Percentiles rank a stretch among this genome's conserved stretches.
These are phyloP conservation scores for Emmonsia crescens DNA, from an alignment of 2,329 filamentous ascomycete species.

Conservation along the genomic window DNA sequence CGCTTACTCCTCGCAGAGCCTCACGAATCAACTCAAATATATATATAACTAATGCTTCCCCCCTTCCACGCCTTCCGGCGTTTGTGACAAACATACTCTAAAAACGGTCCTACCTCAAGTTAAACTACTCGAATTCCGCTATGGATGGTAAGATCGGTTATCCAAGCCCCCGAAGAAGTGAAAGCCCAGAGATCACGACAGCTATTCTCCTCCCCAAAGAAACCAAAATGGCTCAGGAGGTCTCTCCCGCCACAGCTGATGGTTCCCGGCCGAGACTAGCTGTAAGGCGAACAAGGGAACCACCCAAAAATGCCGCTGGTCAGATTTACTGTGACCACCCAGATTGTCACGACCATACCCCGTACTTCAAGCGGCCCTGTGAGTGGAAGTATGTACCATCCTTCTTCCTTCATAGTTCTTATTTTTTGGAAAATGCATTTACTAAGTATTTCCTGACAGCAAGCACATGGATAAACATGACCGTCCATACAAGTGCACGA, in stretches of 20 bases:
- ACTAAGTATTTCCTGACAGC: slow-evolving; percentile 36
- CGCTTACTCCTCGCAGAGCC: neutral
- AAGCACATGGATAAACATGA: slow-evolving; percentile 99
- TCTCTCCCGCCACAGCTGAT: slow-evolving; percentile 23
- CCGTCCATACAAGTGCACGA: slow-evolving; percentile 75
- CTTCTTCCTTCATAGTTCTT: neutral
- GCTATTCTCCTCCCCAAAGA: slow-evolving; percentile 27
- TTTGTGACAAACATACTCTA: neutral
- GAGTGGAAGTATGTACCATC: slow-evolving; percentile 76
- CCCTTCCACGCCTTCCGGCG: neutral
- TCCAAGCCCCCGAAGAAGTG: slow-evolving; percentile 35
- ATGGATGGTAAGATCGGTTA: slow-evolving; percentile 35
- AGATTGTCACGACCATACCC: slow-evolving; percentile 55
- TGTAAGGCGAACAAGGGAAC: slow-evolving; percentile 38
- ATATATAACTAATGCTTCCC: neutral
- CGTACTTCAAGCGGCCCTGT: slow-evolving; percentile 68
- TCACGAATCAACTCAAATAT: neutral
- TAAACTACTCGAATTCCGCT: slow-evolving; percentile 21
- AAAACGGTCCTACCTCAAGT: slow-evolving; percentile 6
- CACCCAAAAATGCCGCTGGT: slow-evolving; percentile 56
- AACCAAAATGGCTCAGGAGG: slow-evolving; percentile 17
- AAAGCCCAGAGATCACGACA: slow-evolving; percentile 28
- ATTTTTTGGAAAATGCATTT: neutral
- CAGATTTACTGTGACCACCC: slow-evolving; percentile 64
- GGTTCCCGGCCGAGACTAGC: slow-evolving; percentile 31